These are phyloP conservation scores for Talaromyces pinophilus DNA, from an alignment of 2,329 filamentous ascomycete genomes.

Conservation along the genomic window DNA sequence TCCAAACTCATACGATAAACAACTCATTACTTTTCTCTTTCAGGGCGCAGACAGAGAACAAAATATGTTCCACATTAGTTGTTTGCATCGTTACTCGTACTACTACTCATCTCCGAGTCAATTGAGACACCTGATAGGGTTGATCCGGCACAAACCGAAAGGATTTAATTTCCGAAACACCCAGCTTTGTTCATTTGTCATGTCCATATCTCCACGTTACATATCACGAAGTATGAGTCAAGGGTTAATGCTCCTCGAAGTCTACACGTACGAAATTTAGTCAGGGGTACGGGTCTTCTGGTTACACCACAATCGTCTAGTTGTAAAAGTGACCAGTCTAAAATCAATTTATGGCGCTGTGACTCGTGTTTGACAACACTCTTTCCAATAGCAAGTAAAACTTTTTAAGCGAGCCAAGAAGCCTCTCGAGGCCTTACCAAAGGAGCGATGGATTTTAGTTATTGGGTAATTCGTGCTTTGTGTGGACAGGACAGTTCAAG, in stretches of 20 bases:
- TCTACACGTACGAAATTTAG: background rate
- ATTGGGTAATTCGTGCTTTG: background rate
- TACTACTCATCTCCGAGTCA: too few species aligned
- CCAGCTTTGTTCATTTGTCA: background rate
- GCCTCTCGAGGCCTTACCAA: background rate
- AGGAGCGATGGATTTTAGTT: background rate
- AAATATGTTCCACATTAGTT: background rate
- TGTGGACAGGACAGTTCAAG: background rate
- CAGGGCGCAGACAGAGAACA: background rate
- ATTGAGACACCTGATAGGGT: too few species aligned
- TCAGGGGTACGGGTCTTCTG: background rate
- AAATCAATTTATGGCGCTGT: too few species aligned
- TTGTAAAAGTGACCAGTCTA: background rate
- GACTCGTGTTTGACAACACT: background rate
- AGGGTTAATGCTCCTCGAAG: background rate
- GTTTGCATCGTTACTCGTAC: too few species aligned
- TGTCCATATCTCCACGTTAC: background rate
- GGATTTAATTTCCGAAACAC: conserved; percentile 1
- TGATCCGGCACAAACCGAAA: conserved; percentile 5
- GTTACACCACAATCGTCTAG: background rate
- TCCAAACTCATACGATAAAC: background rate
- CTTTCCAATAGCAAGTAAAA: background rate
- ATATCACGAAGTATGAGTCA: background rate
- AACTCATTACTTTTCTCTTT: background rate
- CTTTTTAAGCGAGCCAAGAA: background rate